Base-by-base conservation (phyloP, 2,329 filamentous ascomycete genomes). In the Cercospora zeae-maydis region DNA sequence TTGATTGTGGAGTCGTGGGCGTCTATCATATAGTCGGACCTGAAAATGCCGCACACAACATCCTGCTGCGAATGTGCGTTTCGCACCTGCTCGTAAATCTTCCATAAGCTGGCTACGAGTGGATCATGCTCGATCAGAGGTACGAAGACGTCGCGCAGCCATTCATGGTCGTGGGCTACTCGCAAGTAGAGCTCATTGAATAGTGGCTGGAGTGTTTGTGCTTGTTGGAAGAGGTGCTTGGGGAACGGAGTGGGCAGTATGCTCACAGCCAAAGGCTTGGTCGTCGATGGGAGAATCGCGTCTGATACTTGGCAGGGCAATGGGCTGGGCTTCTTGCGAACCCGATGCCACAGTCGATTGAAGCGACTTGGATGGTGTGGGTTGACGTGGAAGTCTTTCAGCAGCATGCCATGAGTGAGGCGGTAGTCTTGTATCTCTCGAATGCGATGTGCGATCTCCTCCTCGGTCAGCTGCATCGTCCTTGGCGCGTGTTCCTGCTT, bases 141-240 rank as follows among this genome's bases (percentile, higher is more conserved):
- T 24, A 66, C 59, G 2, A 79, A 71, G 0, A 73, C 69, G 3
- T 66, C 55, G 16, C 71, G 69, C 1, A 80, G 70, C 77, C 77
- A 80, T 1, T 69, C 63, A 27, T 75, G 72, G 67, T 80, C 76
- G 47, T 74, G 70, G 1, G 67, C 87, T 78, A 74, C 85, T 78
- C 62, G 85, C 78, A 75, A 69, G 57, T 79, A 80, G 2, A 79
- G 71, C 82, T 86, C 70, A 79, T 83, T 70, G 82, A 82, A 79
- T 82, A 86, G 74, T 78, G 83, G 75, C 84, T 88, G 74, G 78
- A 89, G 68, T 78, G 82, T 62, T 83, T 78, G 24, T 81, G 83
- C 77, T 83, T 75, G 65, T 13, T 76, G 54, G 59, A 78, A 79
- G 2, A 64, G 66, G 1, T 58, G 45, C 21, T 67, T 66, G 3